phyloP scores from a whole-genome alignment of 805 yeast species.

The Candida andamanensis region DNA sequence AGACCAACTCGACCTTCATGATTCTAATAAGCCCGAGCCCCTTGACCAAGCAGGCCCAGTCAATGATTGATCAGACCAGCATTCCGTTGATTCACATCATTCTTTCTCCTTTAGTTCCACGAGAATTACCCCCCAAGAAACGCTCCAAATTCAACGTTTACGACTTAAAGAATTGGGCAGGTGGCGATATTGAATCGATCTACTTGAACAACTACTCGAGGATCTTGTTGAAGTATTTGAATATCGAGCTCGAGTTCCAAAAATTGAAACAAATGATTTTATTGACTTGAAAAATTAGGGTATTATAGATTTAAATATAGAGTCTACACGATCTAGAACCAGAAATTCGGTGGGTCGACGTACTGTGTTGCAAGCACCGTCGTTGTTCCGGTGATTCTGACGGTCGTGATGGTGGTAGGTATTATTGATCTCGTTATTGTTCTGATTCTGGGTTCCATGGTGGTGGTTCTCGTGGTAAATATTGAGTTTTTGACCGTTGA shows the following conservation, averaged over 20 bases:
- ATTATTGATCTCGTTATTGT: constrained; percentile 8
- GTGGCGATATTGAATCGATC: constrained; percentile 23
- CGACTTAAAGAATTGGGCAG: constrained; percentile 31
- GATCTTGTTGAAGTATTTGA: constrained; percentile 20
- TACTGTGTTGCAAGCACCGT: constrained; percentile 12
- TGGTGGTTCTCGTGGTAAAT: constrained; percentile 8
- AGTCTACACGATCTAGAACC: too few species aligned
- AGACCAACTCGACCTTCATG: constrained; percentile 21
- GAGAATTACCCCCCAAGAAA: constrained; percentile 13
- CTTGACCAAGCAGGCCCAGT: constrained; percentile 43
- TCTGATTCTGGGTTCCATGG: constrained; percentile 8
- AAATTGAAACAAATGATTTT: constrained; percentile 11
- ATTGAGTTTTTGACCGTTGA: constrained; percentile 5
- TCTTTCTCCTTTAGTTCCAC: constrained; percentile 29
- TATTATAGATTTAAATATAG: background rate
- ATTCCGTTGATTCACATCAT: constrained; percentile 44
- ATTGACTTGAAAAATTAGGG: background rate
- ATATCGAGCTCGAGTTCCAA: constrained; percentile 22
- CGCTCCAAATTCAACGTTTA: constrained; percentile 17
- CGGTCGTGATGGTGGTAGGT: constrained; percentile 12
- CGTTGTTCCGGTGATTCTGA: constrained; percentile 11
- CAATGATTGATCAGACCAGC: constrained; percentile 39
- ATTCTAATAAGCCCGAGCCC: constrained; percentile 45
- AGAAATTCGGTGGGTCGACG: constrained; percentile 9
- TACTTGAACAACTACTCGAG: constrained; percentile 19